Percentiles rank a stretch among this genome's conserved stretches.
Evolutionary conservation across 139 green algal genomes (phyloP).

Genomic region (Closterium sp.): DNA sequence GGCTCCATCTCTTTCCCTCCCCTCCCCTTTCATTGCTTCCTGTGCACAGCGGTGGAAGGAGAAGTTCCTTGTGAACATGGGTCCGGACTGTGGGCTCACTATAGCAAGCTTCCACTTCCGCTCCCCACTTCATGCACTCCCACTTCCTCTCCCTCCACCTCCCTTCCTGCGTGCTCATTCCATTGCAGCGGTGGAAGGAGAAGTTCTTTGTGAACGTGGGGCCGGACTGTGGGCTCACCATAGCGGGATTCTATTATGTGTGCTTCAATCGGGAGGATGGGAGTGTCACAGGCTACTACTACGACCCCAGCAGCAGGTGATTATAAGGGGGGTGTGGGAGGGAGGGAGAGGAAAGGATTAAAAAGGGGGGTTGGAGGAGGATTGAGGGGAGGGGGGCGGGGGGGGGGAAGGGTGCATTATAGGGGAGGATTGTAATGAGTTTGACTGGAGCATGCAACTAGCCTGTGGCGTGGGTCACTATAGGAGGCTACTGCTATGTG

Average conservation of each 20-base stretch:
- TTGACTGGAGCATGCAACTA: background rate
- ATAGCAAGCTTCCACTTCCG: constrained; percentile 77
- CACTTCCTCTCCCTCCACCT: background rate
- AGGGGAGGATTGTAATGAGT: background rate
- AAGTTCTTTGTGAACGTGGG: constrained; percentile 67
- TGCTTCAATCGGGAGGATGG: constrained; percentile 59
- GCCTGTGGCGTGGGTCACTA: constrained; percentile 65
- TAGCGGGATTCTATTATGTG: constrained; percentile 78
- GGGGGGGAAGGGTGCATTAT: background rate
- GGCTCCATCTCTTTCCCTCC: background rate
- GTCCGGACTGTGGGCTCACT: constrained; percentile 66
- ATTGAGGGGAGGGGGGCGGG: background rate
- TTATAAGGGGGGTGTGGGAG: background rate
- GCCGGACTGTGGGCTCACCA: constrained; percentile 70
- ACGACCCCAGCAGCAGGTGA: constrained; percentile 61
- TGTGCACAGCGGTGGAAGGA: constrained; percentile 3
- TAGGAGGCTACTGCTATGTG: constrained; percentile 78
- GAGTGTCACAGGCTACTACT: constrained; percentile 70
- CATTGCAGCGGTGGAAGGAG: constrained; percentile 85
- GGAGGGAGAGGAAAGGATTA: too few relatives aligned
- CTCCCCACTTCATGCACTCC: background rate
- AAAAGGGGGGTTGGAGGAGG: too few relatives aligned
- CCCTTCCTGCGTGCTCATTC: background rate
- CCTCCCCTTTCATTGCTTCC: background rate
- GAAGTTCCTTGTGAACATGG: background rate